Percentiles rank a stretch among this genome's conserved stretches.
phyloP scores from a whole-genome alignment of 495 filamentous ascomycete species.

The Letharia columbiana region DNA sequence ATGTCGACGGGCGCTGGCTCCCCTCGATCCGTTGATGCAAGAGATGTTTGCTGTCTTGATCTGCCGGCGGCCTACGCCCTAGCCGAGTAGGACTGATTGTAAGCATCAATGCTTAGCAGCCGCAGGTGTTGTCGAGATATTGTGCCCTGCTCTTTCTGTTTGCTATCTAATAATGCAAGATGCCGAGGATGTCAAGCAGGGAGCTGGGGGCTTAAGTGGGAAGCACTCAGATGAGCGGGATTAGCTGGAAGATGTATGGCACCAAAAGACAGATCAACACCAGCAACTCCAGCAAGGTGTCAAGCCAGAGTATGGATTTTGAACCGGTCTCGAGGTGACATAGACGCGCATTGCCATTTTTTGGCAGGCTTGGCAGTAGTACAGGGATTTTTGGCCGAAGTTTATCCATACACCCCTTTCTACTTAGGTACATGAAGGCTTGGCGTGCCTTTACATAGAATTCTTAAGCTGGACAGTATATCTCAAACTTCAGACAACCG shows the following conservation, averaged over 20 bases:
- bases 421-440: no score
- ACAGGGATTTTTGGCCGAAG: no score
- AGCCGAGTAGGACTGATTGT: neutral
- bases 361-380: no score
- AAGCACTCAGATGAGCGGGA: neutral
- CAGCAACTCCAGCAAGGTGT: conserved; percentile 18
- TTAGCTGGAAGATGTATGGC: neutral
- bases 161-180: conserved; percentile 12
- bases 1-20: conserved; percentile 37
- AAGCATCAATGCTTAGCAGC: conserved; percentile 3
- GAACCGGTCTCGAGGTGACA: neutral
- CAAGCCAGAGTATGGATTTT: neutral
- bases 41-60: conserved; percentile 4
- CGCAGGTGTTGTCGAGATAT: neutral
- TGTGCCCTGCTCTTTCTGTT: conserved; percentile 4
- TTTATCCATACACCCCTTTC: no score
- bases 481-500: no score
- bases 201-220: neutral
- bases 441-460: no score
- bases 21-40: neutral
- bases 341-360: no score
- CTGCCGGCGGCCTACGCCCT: neutral
- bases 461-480: no score
- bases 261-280: neutral
- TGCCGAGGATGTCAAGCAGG: conserved; percentile 6